Evolutionary conservation across 148 eudicot species (phyloP), one percentile per base, ranked within the genome.

Genomic region (Cornus florida): DNA sequence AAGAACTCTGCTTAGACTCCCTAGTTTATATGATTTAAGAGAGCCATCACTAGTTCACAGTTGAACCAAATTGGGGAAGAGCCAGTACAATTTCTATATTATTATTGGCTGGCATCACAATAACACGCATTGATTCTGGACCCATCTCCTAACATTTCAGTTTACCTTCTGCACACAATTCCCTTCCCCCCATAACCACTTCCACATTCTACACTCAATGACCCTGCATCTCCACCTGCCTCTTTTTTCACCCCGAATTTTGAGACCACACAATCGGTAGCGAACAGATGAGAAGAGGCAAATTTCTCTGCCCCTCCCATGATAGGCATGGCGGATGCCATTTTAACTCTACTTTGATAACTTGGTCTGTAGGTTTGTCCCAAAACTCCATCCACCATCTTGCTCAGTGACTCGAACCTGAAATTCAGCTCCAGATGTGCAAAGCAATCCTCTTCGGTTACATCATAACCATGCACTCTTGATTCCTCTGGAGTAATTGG

Each of bases 401-500:
- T n/a, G 43, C 71, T 48, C 43, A 79, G 13, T 33, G 71, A 65
- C 32, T 72, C 64, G 5, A 79, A 73, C 50, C 33, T 64, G 65
- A 79, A 79, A 22, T 66, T 65, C 10, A 79, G 82, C 76, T 79
- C 82, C 50, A 79, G 19, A 50, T 79, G 72, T 3, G 82, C 76
- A 73, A 64, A 78, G 53, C 82, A 72, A 48, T 79, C 82, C n/a
- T 79, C 77, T 33, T 66, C 50, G 2, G 77, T 79, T 16, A 79
- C 22, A 46, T 66, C 72, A 67, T 79, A 79, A 7, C 66, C 66
- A 20, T 79, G 82, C 23, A 79, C 53, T 13, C 17, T 41, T 6
- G 82, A 79, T 64, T 73, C 82, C 77, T 79, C 72, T 10, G n/a
- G 14, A 13, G 71, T 79, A 57, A 79, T 72, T 20, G 82, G 82